Percentiles rank a stretch among this genome's conserved stretches.
These are phyloP conservation scores for Aspergillus puulaauensis DNA, from an alignment of 2,329 filamentous ascomycete genomes.

Conservation along the genomic window DNA sequence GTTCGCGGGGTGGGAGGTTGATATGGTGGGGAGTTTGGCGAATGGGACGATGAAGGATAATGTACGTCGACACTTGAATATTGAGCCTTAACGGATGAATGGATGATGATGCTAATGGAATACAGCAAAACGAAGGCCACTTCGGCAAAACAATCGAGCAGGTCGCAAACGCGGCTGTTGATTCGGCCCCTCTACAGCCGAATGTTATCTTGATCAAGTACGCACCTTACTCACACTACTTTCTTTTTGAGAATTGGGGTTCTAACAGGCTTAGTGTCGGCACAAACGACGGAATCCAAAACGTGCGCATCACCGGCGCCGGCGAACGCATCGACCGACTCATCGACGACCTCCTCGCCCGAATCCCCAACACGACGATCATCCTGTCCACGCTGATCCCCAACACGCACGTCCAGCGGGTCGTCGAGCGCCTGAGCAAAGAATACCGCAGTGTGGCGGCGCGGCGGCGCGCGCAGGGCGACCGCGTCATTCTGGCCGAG, in stretches of 20 bases:
- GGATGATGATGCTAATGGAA: background rate
- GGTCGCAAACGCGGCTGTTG: slow-evolving; percentile 10
- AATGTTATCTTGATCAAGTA: slow-evolving; percentile 32
- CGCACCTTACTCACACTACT: too few relatives aligned
- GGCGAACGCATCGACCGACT: slow-evolving; percentile 26
- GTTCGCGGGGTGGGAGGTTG: slow-evolving; percentile 25
- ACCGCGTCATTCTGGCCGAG: slow-evolving; percentile 27
- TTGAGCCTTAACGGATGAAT: too few relatives aligned
- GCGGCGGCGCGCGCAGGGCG: slow-evolving; percentile 17
- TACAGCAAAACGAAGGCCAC: slow-evolving; percentile 27
- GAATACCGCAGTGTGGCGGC: slow-evolving; percentile 27
- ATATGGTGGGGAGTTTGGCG: slow-evolving; percentile 27
- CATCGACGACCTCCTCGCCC: slow-evolving; percentile 22
- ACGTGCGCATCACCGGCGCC: slow-evolving; percentile 18
- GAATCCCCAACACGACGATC: slow-evolving; percentile 27
- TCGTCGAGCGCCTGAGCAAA: slow-evolving; percentile 18
- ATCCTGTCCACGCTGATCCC: slow-evolving; percentile 36
- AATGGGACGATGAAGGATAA: slow-evolving; percentile 28
- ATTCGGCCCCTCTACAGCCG: slow-evolving; percentile 18
- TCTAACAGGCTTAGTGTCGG: too few relatives aligned
- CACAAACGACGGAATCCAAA: slow-evolving; percentile 34
- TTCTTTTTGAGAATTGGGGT: too few relatives aligned
- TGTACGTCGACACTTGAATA: slow-evolving; percentile 7
- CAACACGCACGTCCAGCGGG: slow-evolving; percentile 9
- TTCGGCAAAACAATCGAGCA: slow-evolving; percentile 24